Evolutionary conservation across 2,329 filamentous ascomycete species (phyloP).

Genomic region (Claviceps sp.): DNA sequence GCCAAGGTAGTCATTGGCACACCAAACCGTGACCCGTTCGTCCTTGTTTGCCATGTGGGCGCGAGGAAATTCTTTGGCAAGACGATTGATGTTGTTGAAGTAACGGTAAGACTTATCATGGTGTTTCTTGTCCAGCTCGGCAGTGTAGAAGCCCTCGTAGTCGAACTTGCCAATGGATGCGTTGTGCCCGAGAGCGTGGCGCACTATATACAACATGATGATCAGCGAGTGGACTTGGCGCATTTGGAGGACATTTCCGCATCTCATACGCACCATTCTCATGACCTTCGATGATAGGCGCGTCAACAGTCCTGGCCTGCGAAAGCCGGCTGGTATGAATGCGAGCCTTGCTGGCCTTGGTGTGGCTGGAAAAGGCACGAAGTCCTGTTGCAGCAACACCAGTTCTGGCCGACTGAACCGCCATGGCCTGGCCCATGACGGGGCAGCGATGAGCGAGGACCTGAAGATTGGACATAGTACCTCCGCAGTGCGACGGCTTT

Average conservation of each 20-base stretch:
- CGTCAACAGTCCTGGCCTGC: slow-evolving; percentile 65
- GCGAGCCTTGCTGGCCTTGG: slow-evolving; percentile 49
- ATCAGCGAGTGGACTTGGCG: background rate
- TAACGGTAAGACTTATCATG: slow-evolving; percentile 99
- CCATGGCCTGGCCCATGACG: slow-evolving; percentile 95
- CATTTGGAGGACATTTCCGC: background rate
- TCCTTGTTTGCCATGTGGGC: slow-evolving; percentile 78
- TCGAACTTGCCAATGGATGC: slow-evolving; percentile 52
- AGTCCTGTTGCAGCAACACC: slow-evolving; percentile 35
- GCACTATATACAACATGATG: background rate
- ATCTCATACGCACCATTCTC: slow-evolving; percentile 33
- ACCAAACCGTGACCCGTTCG: slow-evolving; percentile 93
- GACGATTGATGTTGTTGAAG: slow-evolving; percentile 99
- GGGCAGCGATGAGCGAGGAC: slow-evolving; percentile 89
- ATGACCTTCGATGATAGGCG: slow-evolving; percentile 31
- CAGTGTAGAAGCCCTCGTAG: slow-evolving; percentile 79
- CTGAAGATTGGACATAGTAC: slow-evolving; percentile 94
- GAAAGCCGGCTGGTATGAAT: slow-evolving; percentile 71
- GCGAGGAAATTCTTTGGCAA: slow-evolving; percentile 89
- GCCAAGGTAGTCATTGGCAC: slow-evolving; percentile 96
- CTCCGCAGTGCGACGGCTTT: slow-evolving; percentile 62
- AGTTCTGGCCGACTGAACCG: slow-evolving; percentile 59
- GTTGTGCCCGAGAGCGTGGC: background rate
- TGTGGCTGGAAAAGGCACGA: slow-evolving; percentile 36
- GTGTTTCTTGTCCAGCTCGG: slow-evolving; percentile 94